Evolutionary conservation across 768 basidiomycete species (phyloP).

Genomic region (Termitomyces sp.): DNA sequence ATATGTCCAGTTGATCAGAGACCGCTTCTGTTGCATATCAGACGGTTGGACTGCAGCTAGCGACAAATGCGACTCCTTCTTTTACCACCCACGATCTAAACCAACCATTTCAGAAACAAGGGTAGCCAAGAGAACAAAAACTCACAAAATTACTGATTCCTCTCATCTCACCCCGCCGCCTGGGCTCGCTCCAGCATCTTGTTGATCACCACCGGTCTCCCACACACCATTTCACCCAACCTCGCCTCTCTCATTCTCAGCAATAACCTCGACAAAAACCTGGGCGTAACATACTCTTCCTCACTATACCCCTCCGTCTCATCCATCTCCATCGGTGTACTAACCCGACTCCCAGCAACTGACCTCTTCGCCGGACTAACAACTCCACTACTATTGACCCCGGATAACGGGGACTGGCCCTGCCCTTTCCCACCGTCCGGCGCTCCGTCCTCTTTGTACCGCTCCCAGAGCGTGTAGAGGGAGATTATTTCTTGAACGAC

Average conservation of each 20-base stretch:
- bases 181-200: conserved; percentile 72
- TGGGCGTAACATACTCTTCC: conserved; percentile 47
- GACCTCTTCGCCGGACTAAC: conserved; percentile 23
- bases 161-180: conserved; percentile 40
- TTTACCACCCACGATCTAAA: not conserved
- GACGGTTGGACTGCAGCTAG: not conserved
- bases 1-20: not conserved
- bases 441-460: conserved; percentile 63
- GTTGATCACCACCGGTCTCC: conserved; percentile 54
- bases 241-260: conserved; percentile 63
- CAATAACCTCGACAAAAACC: conserved; percentile 50
- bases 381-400: conserved; percentile 8
- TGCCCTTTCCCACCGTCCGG: conserved; percentile 24
- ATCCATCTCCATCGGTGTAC: conserved; percentile 25
- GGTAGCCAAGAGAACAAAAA: not conserved
- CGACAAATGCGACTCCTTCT: too few relatives aligned
- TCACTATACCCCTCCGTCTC: conserved; percentile 15
- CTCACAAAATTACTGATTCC: not conserved
- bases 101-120: not conserved
- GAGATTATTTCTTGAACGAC: conserved; percentile 90
- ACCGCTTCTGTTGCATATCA: not conserved
- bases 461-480: conserved; percentile 85
- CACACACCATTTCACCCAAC: conserved; percentile 48
- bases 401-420: conserved; percentile 23
- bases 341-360: conserved; percentile 18